Base-by-base conservation (phyloP, 495 filamentous ascomycete species). In the Neurospora africana region DNA sequence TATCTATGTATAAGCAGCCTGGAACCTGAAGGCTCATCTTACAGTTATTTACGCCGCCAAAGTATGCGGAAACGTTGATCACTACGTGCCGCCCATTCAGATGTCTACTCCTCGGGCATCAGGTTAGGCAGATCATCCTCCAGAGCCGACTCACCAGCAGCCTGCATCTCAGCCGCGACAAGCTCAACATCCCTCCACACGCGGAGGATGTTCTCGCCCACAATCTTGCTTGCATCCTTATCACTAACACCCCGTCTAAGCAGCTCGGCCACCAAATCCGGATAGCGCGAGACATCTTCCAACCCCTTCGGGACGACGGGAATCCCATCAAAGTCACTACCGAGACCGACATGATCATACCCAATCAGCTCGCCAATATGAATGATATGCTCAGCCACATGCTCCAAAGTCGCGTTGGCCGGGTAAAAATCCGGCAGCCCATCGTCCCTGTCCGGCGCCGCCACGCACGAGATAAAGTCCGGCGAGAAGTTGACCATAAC, bases 251-350 rank as follows among this genome's bases (percentile, higher is more conserved):
- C 92, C 23, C 88, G 85, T 44, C 78, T 80, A 71, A 95, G 80
- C 69, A 95, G 78, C 80, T 94, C 92, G 7, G 86, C 89, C 7
- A 98, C 87, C 70, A 99, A 80, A 67, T 89, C 88, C 2, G 95
- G 95, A 79, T 89, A 97, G 78, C 91, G 93, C 68, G 89, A 89
- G 36, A 98, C 94, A 81, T 97, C 93, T 27, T 89, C 89, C 74
- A 93, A 74, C 0, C 91, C 91, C 73, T 79, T 76, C 1, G 91
- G 91, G 1, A 86, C 86, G 1, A 69, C 78, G 2, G 72, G 72
- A 53, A 90, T 90, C 33, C 92, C 92, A 73, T 93, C 92, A 75
- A 90, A 94, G 79, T 94, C 91, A 19, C 87, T 89, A 0, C 92
- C 91, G 37, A 94, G 75, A 1, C 92, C 92, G 21, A 93, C 91